Evolutionary conservation across 805 yeast genomes (phyloP).

Genomic region (Trichomonascus vanleenenianus): DNA sequence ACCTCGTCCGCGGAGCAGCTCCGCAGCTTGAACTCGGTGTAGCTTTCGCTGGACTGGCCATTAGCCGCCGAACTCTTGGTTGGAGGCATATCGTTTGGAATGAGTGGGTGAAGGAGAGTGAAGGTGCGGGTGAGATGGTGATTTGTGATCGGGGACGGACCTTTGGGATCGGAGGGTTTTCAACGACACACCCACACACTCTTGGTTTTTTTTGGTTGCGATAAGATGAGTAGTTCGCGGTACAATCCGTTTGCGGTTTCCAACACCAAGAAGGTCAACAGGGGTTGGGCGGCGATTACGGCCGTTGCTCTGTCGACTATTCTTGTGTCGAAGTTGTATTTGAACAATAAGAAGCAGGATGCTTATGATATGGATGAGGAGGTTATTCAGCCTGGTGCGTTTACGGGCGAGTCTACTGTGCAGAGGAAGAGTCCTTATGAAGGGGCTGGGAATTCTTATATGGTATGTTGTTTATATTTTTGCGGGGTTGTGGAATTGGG

Average conservation of each 20-base stretch:
- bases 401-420: conserved; percentile 23
- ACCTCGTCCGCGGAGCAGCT: conserved; percentile 69
- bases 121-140: not conserved
- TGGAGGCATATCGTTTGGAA: not conserved
- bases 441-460: conserved; percentile 31
- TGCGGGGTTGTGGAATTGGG: not conserved
- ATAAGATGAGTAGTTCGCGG: not conserved
- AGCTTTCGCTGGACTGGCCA: conserved; percentile 5
- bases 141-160: conserved; percentile 9
- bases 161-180: conserved; percentile 3
- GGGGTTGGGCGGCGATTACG: conserved; percentile 27
- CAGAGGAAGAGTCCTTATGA: conserved; percentile 29
- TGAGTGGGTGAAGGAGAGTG: too few species aligned
- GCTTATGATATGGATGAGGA: conserved; percentile 8
- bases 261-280: conserved; percentile 20
- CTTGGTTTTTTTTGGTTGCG: not conserved
- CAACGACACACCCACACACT: too few species aligned
- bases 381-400: conserved; percentile 26
- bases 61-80: too few species aligned
- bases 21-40: conserved; percentile 49
- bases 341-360: conserved; percentile 10
- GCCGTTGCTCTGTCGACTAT: conserved; percentile 20
- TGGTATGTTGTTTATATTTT: conserved; percentile 16
- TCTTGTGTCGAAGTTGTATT: conserved; percentile 21
- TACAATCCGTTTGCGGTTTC: conserved; percentile 6